These are phyloP conservation scores for Pisolithus marmoratus DNA, from an alignment of 768 basidiomycete genomes.

Conservation along the genomic window DNA sequence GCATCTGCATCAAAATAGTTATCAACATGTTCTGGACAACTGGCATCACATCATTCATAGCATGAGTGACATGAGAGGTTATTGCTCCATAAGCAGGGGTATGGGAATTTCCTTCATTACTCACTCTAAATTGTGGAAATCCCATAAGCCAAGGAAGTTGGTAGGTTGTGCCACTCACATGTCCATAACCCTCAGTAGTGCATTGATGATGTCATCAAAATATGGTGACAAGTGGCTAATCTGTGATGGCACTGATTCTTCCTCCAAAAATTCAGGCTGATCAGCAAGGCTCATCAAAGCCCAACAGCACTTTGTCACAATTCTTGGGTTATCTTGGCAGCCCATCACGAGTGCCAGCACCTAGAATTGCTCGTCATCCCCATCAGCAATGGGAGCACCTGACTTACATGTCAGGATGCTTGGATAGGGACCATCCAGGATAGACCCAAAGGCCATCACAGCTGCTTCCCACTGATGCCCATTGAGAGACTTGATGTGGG, in stretches of 20 bases:
- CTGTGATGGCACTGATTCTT: constrained; percentile 45
- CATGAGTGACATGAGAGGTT: constrained; percentile 76
- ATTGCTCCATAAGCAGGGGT: constrained; percentile 97
- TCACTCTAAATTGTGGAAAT: constrained; percentile 38
- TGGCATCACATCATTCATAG: constrained; percentile 69
- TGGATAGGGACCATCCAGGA: constrained; percentile 94
- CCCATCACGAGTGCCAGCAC: constrained; percentile 79
- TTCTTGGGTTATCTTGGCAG: constrained; percentile 74
- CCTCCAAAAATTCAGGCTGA: too few species aligned
- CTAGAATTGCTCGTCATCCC: constrained; percentile 87
- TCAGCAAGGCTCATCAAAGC: too few species aligned
- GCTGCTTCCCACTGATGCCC: constrained; percentile 97
- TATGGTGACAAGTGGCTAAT: constrained; percentile 78
- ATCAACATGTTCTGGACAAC: constrained; percentile 80
- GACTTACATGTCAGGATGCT: constrained; percentile 76
- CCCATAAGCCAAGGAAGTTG: constrained; percentile 8
- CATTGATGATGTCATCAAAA: constrained; percentile 80
- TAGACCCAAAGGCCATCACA: constrained; percentile 97
- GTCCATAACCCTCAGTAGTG: constrained; percentile 82
- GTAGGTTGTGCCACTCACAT: constrained; percentile 44
- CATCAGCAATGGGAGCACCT: constrained; percentile 90
- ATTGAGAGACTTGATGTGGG: constrained; percentile 84
- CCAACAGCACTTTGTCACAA: too few species aligned
- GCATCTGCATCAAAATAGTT: constrained; percentile 84
- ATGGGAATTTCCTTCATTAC: constrained; percentile 88